A percentile compares a stretch with the other conserved stretches of the same genome.
These are phyloP conservation scores for Stentor roeselii DNA, from an alignment of 73 alveolate genomes.

Conservation along the genomic window DNA sequence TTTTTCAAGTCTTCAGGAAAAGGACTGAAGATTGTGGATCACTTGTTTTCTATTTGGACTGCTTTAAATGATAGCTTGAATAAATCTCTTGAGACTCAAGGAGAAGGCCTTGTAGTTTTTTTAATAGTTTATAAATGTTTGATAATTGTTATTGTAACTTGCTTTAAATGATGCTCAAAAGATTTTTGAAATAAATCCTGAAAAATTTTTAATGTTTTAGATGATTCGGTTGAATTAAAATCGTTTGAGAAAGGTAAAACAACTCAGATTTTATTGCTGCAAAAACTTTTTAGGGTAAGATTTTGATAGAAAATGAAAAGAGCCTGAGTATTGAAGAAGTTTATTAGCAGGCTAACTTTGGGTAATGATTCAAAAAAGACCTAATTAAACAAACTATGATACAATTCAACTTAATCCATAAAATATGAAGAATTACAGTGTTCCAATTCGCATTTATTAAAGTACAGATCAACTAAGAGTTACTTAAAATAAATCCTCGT, in stretches of 20 bases:
- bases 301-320: background rate
- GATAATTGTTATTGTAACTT: background rate
- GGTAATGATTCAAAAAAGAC: background rate
- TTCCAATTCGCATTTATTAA: too few species aligned
- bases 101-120: background rate
- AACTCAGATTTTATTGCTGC: background rate
- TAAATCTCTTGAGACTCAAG: background rate
- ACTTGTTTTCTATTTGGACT: background rate
- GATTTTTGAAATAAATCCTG: background rate
- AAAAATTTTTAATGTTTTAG: too few species aligned
- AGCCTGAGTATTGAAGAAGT: background rate
- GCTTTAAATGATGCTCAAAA: background rate
- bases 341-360: too few species aligned
- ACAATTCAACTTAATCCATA: too few species aligned
- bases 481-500: too few species aligned
- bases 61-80: background rate
- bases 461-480: too few species aligned
- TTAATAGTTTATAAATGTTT: too few species aligned
- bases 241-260: too few species aligned
- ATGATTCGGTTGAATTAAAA: background rate
- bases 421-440: too few species aligned
- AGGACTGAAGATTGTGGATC: background rate
- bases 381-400: too few species aligned
- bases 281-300: background rate
- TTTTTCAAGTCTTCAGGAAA: background rate